Evolutionary conservation across 2,329 filamentous ascomycete species (phyloP).

Genomic region (Ceratocystis cubensis): DNA sequence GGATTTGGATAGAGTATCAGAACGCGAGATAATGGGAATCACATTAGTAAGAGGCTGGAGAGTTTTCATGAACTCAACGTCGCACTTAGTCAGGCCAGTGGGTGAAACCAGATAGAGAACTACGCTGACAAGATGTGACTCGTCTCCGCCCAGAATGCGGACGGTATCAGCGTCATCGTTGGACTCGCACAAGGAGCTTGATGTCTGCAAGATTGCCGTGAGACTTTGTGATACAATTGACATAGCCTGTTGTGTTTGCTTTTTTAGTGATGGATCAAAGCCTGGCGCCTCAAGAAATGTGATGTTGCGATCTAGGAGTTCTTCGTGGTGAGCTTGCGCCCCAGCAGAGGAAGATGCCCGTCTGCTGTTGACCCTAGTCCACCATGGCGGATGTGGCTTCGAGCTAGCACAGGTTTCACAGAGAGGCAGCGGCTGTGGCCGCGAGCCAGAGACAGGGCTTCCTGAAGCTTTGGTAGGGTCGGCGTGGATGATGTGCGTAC

Average conservation of each 20-base stretch:
- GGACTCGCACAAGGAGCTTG: not conserved
- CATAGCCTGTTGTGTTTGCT: conserved; percentile 24
- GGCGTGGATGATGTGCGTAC: conserved; percentile 87
- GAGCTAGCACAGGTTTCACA: conserved; percentile 66
- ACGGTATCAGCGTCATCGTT: conserved; percentile 48
- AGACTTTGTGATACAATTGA: not conserved
- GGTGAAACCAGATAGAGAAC: conserved; percentile 70
- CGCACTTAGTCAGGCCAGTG: conserved; percentile 45
- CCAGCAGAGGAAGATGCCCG: conserved; percentile 38
- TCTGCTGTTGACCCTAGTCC: conserved; percentile 55
- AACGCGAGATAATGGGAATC: conserved; percentile 66
- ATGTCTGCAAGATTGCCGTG: not conserved
- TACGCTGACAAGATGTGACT: conserved; percentile 71
- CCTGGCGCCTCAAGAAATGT: conserved; percentile 81
- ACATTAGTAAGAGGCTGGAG: conserved; percentile 68
- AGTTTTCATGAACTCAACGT: conserved; percentile 59
- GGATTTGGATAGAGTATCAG: conserved; percentile 52
- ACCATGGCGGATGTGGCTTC: conserved; percentile 79
- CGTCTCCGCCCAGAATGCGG: conserved; percentile 64
- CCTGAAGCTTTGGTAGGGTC: conserved; percentile 46
- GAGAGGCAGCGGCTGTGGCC: not conserved
- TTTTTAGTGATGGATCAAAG: conserved; percentile 22
- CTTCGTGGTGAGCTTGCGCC: conserved; percentile 43
- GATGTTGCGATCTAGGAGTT: conserved; percentile 76
- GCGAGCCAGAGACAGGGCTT: conserved; percentile 30